phyloP scores from a whole-genome alignment of 371 early-diverging fungal genomes.

The Actinomortierella ambigua region DNA sequence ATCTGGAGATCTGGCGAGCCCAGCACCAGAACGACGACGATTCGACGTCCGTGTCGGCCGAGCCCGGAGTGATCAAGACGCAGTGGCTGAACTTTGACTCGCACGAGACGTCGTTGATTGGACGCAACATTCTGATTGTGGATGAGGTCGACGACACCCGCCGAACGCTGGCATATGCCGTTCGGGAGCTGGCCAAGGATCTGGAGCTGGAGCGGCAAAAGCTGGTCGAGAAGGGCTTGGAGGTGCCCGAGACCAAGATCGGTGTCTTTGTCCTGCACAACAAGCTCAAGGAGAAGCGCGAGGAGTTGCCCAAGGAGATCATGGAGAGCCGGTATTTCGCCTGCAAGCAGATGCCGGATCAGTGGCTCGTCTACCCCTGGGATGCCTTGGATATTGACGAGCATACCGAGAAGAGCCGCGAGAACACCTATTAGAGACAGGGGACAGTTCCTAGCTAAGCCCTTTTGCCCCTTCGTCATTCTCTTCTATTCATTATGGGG shows the following conservation, averaged over 20 bases:
- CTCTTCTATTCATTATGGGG: too few relatives aligned
- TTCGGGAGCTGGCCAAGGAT: conserved; percentile 72
- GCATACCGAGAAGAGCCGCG: conserved; percentile 56
- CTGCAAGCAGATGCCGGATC: conserved; percentile 74
- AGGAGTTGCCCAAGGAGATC: conserved; percentile 61
- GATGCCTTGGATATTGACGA: conserved; percentile 75
- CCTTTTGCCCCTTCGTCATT: too few relatives aligned
- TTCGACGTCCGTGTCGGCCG: conserved; percentile 22
- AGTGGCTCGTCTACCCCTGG: conserved; percentile 82
- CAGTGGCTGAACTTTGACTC: conserved; percentile 82
- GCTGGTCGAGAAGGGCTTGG: conserved; percentile 49
- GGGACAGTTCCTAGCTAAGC: not conserved
- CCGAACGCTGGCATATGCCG: conserved; percentile 74
- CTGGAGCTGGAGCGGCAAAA: conserved; percentile 57
- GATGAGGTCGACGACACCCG: conserved; percentile 85
- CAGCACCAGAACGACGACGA: conserved; percentile 41
- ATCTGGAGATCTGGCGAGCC: conserved; percentile 60
- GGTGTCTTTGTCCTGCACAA: conserved; percentile 81
- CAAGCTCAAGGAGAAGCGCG: conserved; percentile 76
- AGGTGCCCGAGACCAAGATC: conserved; percentile 67
- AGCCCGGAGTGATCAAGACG: conserved; percentile 73
- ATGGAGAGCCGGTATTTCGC: conserved; percentile 71
- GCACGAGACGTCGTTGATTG: conserved; percentile 62
- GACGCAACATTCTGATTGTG: conserved; percentile 74
- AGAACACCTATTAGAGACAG: conserved; percentile 32